Conservation (phyloP, 164 flowering plant species). For the Aristolochia fimbriata region DNA sequence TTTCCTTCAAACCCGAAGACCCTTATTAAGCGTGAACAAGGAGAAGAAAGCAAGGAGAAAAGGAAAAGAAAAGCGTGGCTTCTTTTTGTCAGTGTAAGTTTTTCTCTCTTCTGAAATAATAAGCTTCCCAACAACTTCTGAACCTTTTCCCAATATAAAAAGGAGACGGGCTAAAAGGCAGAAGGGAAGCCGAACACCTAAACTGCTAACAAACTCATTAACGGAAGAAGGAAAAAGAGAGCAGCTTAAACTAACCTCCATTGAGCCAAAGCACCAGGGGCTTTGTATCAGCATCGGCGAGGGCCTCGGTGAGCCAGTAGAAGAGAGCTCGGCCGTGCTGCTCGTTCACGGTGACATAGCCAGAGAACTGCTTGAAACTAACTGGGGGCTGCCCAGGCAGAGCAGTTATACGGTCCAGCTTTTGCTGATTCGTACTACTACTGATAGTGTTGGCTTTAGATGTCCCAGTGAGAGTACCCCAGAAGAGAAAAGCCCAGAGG, state of each 20-base stretch:
- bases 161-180: neutral
- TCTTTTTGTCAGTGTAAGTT: neutral
- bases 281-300: constrained; percentile 25
- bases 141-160: neutral
- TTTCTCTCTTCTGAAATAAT: neutral
- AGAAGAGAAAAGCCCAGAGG: constrained; percentile 5
- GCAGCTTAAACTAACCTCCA: constrained; percentile 49
- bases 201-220: neutral
- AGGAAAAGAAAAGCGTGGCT: too few relatives aligned
- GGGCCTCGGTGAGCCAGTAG: constrained; percentile 72
- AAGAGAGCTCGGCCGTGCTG: constrained; percentile 65
- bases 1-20: too few relatives aligned
- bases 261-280: constrained; percentile 93
- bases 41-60: too few relatives aligned
- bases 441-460: neutral
- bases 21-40: too few relatives aligned
- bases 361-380: constrained; percentile 57
- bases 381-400: constrained; percentile 81
- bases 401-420: constrained; percentile 34
- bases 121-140: neutral
- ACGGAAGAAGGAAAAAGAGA: neutral
- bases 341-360: constrained; percentile 65
- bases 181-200: neutral
- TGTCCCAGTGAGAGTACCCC: constrained; percentile 4
- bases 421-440: constrained; percentile 15